Evolutionary conservation across 1,139 yeast genomes (phyloP).

Genomic region (Geotrichum phurueaensis): DNA sequence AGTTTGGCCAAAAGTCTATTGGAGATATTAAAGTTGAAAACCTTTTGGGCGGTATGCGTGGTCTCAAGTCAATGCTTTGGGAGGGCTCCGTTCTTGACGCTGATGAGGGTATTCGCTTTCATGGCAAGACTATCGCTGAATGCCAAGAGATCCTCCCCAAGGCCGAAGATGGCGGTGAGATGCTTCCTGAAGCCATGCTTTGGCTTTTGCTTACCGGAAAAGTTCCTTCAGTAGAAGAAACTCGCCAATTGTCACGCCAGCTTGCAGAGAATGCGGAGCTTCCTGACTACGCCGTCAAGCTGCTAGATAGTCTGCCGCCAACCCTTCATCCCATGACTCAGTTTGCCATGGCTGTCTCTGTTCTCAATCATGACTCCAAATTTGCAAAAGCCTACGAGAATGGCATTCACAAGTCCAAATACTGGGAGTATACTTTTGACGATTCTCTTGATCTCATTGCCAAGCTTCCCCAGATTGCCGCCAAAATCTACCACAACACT

Average conservation of each 20-base stretch:
- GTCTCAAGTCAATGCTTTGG: conserved; percentile 48
- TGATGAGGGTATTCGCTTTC: conserved; percentile 49
- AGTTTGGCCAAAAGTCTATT: conserved; percentile 33
- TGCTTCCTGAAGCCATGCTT: conserved; percentile 79
- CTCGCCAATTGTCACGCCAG: conserved; percentile 69
- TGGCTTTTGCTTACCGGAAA: conserved; percentile 91
- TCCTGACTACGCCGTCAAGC: conserved; percentile 79
- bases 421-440: conserved; percentile 91
- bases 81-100: conserved; percentile 51
- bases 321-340: conserved; percentile 97
- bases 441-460: conserved; percentile 86
- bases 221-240: conserved; percentile 73
- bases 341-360: conserved; percentile 86
- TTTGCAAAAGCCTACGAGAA: conserved; percentile 87
- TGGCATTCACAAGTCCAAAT: conserved; percentile 80
- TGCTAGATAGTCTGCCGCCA: conserved; percentile 76
- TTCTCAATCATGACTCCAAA: conserved; percentile 82
- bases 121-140: conserved; percentile 48
- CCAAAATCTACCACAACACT: conserved; percentile 86
- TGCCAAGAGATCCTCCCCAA: conserved; percentile 45
- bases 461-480: conserved; percentile 86
- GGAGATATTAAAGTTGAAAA: conserved; percentile 44
- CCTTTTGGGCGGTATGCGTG: conserved; percentile 53
- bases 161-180: conserved; percentile 47
- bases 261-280: conserved; percentile 76